Evolutionary conservation across 257 asterid species (phyloP).

Genomic region (Nicotiana tabacum): DNA sequence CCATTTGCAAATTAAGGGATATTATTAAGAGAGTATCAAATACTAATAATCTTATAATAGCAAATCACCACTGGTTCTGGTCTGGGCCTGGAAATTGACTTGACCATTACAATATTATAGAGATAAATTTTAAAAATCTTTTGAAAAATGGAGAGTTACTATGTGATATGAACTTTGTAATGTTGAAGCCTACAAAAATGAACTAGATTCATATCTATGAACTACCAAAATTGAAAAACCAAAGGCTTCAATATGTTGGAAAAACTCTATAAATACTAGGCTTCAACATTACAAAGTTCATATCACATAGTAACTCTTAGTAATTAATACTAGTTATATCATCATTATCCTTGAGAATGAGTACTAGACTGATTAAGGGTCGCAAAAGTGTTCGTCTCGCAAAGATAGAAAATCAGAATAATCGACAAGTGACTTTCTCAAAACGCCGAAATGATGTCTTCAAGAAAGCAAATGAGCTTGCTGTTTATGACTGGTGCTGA

Average conservation of each 20-base stretch:
- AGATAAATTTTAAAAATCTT: neutral
- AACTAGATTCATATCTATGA: neutral
- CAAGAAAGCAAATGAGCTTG: too few species aligned
- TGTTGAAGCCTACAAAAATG: too few species aligned
- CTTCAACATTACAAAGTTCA: neutral
- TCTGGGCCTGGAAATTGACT: neutral
- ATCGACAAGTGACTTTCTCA: too few species aligned
- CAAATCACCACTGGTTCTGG: neutral
- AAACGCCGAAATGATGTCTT: too few species aligned
- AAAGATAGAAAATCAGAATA: too few species aligned
- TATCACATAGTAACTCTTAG: too few species aligned
- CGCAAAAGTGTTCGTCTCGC: too few species aligned
- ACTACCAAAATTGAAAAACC: neutral
- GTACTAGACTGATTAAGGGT: too few species aligned
- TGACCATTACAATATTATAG: neutral
- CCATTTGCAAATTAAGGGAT: neutral
- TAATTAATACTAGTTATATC: neutral
- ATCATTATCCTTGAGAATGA: too few species aligned
- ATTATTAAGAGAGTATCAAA: neutral
- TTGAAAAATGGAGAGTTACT: neutral
- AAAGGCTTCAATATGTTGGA: too few species aligned
- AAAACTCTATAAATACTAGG: neutral
- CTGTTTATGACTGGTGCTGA: too few species aligned
- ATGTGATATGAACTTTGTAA: too few species aligned
- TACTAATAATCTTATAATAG: neutral